phyloP scores from a whole-genome alignment of 2,329 filamentous ascomycete genomes.

The Aspergillus luchuensis region DNA sequence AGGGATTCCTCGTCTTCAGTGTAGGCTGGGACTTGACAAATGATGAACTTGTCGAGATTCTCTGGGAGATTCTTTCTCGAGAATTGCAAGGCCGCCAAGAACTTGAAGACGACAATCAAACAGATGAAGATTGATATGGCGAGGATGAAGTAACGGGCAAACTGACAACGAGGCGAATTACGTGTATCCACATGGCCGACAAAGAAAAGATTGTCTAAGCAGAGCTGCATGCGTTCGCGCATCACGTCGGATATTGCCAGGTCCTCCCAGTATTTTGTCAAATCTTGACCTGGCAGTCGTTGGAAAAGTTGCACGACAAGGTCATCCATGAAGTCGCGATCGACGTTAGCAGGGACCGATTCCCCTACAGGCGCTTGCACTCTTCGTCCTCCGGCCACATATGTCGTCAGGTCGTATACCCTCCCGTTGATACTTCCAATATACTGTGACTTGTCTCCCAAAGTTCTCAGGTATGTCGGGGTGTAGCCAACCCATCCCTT shows the following conservation, averaged over 20 bases:
- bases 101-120: constrained; percentile 89
- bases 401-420: constrained; percentile 88
- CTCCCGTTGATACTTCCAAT: constrained; percentile 77
- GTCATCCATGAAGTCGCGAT: constrained; percentile 79
- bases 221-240: constrained; percentile 72
- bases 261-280: constrained; percentile 79
- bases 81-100: constrained; percentile 94
- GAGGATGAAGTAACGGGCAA: constrained; percentile 86
- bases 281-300: constrained; percentile 71
- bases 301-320: constrained; percentile 76
- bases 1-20: constrained; percentile 98
- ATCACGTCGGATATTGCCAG: constrained; percentile 60
- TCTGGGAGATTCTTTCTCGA: constrained; percentile 87
- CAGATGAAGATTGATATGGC: constrained; percentile 80
- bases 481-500: constrained; percentile 89
- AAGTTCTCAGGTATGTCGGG: constrained; percentile 70
- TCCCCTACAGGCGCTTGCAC: constrained; percentile 60
- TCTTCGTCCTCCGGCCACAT: constrained; percentile 72
- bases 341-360: constrained; percentile 49
- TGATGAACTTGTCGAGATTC: constrained; percentile 97
- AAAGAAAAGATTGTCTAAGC: constrained; percentile 93
- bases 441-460: constrained; percentile 64
- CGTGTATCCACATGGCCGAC: constrained; percentile 89
- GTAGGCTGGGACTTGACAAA: constrained; percentile 96
- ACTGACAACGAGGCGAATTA: constrained; percentile 80